phyloP scores from a whole-genome alignment of 78 protist species.

The Dictyostelium purpureum region DNA sequence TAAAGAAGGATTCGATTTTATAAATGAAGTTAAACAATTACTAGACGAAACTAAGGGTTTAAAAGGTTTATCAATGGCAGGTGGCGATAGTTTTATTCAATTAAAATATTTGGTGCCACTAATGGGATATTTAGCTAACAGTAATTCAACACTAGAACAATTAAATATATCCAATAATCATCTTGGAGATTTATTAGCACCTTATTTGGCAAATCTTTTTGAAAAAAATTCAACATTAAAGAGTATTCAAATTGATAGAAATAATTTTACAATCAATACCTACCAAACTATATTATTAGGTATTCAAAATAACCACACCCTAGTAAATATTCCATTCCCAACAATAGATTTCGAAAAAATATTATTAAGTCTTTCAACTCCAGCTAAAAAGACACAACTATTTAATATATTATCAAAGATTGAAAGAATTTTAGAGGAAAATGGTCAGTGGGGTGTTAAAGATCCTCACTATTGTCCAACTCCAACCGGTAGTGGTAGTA shows the following conservation, averaged over 20 bases:
- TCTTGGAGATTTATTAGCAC: background rate
- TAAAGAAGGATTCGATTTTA: constrained; percentile 26
- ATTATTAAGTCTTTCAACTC: background rate
- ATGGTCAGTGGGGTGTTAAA: background rate
- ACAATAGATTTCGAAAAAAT: constrained; percentile 12
- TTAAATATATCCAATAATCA: background rate
- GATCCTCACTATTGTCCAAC: constrained; percentile 24
- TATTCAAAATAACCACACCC: constrained; percentile 16
- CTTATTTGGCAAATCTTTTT: background rate
- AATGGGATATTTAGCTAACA: background rate
- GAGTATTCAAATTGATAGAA: constrained; percentile 14
- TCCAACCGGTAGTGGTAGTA: background rate
- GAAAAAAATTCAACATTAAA: background rate
- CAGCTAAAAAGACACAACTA: background rate
- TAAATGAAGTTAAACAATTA: constrained; percentile 5
- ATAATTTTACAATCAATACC: constrained; percentile 9
- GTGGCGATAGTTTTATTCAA: background rate
- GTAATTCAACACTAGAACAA: background rate
- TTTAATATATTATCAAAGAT: background rate
- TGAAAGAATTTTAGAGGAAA: constrained; percentile 15
- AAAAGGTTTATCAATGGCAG: background rate
- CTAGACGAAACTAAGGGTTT: background rate
- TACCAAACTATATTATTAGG: constrained; percentile 22
- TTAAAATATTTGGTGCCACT: background rate
- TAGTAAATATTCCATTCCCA: constrained; percentile 25